phyloP scores from a whole-genome alignment of 2,329 filamentous ascomycete species.

The Westerdykella sp. region DNA sequence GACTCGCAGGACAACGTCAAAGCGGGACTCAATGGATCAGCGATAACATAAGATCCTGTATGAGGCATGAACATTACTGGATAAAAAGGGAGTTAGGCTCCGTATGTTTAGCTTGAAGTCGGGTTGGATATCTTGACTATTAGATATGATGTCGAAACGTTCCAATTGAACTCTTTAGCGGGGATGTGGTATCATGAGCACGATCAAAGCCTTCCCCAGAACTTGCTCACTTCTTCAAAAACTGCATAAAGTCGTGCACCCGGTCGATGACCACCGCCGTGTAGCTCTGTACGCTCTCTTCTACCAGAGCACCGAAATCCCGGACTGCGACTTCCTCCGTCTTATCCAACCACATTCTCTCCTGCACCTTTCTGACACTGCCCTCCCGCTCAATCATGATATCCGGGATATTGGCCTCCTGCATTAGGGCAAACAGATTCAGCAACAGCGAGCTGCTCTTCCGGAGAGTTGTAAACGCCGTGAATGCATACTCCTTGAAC shows the following conservation, averaged over 20 bases:
- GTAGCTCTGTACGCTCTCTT: constrained; percentile 74
- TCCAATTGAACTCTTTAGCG: too few species aligned
- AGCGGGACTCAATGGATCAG: neutral
- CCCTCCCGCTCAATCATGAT: constrained; percentile 83
- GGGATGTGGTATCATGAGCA: too few species aligned
- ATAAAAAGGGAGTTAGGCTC: neutral
- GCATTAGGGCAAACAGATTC: constrained; percentile 94
- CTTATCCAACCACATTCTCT: constrained; percentile 86
- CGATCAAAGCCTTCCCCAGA: neutral
- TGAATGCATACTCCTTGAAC: constrained; percentile 95
- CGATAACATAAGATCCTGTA: neutral
- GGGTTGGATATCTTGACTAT: neutral
- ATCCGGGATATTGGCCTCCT: constrained; percentile 94
- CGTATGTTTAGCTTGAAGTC: neutral
- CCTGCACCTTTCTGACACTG: constrained; percentile 88
- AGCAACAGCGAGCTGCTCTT: constrained; percentile 88
- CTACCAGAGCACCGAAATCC: constrained; percentile 82
- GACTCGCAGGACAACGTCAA: constrained; percentile 1
- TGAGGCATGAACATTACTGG: neutral
- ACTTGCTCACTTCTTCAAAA: constrained; percentile 57
- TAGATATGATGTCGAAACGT: too few species aligned
- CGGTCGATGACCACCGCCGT: constrained; percentile 93
- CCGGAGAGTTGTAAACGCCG: constrained; percentile 83
- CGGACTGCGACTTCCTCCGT: constrained; percentile 87
- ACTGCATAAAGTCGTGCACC: constrained; percentile 88